Evolutionary conservation across 2,329 filamentous ascomycete species (phyloP).

Genomic region (Aureobasidium sp.): DNA sequence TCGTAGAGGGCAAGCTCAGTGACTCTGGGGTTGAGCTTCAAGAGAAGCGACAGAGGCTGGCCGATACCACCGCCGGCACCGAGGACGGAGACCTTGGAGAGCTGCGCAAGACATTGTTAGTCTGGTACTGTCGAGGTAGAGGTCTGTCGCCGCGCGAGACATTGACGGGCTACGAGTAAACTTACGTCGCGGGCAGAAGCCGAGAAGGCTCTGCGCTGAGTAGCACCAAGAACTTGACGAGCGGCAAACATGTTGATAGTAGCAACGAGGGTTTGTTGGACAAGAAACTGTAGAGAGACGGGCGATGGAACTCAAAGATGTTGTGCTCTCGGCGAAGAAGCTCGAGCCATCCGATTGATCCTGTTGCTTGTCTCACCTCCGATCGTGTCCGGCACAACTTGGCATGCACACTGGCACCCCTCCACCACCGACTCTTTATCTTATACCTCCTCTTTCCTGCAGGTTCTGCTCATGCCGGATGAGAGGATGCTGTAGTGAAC

Average conservation of each 20-base stretch:
- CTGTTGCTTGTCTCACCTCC: neutral
- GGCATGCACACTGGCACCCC: neutral
- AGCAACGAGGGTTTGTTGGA: slow-evolving; percentile 8
- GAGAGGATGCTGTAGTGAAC: neutral
- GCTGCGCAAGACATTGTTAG: slow-evolving; percentile 45
- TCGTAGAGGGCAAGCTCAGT: slow-evolving; percentile 95
- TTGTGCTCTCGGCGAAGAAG: neutral
- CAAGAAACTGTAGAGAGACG: slow-evolving; percentile 2
- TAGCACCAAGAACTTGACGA: slow-evolving; percentile 43
- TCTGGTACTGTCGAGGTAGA: neutral
- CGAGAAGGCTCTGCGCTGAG: slow-evolving; percentile 48
- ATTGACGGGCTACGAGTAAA: slow-evolving; percentile 15
- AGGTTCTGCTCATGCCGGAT: neutral
- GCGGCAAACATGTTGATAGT: slow-evolving; percentile 64
- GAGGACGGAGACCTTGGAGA: slow-evolving; percentile 95
- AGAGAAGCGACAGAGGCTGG: slow-evolving; percentile 91
- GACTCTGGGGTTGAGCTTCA: slow-evolving; percentile 97
- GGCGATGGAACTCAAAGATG: slow-evolving; percentile 9
- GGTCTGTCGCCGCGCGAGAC: neutral
- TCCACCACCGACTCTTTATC: neutral
- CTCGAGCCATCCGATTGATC: neutral
- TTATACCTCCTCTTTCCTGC: neutral
- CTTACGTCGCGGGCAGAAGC: slow-evolving; percentile 46
- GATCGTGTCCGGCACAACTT: slow-evolving; percentile 2
- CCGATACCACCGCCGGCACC: slow-evolving; percentile 97